Evolutionary conservation across 768 basidiomycete species (phyloP), one percentile per base, ranked within the genome.

Genomic region (Tricholoma hemisulphureum): DNA sequence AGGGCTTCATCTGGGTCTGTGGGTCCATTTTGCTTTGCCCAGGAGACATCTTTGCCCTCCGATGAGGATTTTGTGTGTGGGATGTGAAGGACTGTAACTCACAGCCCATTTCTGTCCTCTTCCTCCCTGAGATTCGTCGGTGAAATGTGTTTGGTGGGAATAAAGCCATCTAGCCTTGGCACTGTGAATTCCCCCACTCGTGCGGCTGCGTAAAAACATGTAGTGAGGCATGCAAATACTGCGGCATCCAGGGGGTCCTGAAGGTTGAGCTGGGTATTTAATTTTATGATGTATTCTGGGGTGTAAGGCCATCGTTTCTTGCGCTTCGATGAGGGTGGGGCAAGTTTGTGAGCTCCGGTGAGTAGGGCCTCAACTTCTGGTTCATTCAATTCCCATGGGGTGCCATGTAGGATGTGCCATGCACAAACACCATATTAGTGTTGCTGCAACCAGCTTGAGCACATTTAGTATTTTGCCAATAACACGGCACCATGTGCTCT

Each of bases 321-420:
- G 8, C 43, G 52, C 11, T 61, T 61, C 6, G 63, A 63, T 1
- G 62, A 34, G 14, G 58, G 51, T 0, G 66, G 66, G 1, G 63
- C 51, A 1, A 59, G 24, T 18, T 55, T 58, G 10, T 56, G 49
- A 6, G 53, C 65, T 9, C 58, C 63, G 16, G 28, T 41, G 0
- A 65, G 49, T 3, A 61, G 32, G 29, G 32, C 16, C 14, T 57
- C 35, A 6, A 62, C 7, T 37, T 61, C 49, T 2, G 4, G 13
- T 1, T 58, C 35, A 14, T 64, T 51, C 5, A 61, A 29, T 14
- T 32, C n/a, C 59, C 61, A 58, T 9, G 23, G 10, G 18, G 55
- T 24, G 14, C 59, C 58, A 55, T 79, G 77, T 0, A 77, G 37
- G 21, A 71, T 63, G 62, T 79, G 75, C 76, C 78, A 79, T 0